Percentiles rank a stretch among this genome's conserved stretches.
These are phyloP conservation scores for Cystobasidium sp. DNA, from an alignment of 1,284 basidiomycete genomes.

Conservation along the genomic window DNA sequence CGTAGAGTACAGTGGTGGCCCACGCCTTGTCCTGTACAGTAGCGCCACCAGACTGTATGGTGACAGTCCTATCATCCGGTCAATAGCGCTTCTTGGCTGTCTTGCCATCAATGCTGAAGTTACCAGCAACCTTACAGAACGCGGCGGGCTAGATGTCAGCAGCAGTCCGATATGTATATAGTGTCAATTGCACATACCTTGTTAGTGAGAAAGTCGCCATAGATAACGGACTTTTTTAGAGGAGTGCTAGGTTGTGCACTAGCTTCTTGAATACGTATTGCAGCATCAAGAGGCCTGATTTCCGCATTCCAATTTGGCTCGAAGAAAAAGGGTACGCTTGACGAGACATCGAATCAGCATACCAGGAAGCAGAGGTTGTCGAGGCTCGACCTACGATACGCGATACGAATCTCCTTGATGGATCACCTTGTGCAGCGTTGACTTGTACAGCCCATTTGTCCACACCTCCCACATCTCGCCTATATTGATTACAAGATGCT, in stretches of 20 bases:
- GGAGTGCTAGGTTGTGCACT: conserved; percentile 40
- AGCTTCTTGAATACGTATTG: conserved; percentile 20
- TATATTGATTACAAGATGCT: conserved; percentile 78
- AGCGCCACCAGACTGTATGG: background rate
- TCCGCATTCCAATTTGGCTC: conserved; percentile 76
- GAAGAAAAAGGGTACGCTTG: conserved; percentile 76
- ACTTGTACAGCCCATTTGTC: conserved; percentile 76
- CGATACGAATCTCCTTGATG: conserved; percentile 73
- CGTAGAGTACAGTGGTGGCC: background rate
- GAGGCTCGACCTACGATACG: conserved; percentile 64
- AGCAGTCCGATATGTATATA: background rate
- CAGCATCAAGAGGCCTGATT: conserved; percentile 57
- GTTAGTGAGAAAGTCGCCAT: conserved; percentile 76
- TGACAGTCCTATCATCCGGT: background rate
- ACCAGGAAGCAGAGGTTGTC: conserved; percentile 45
- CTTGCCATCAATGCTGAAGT: conserved; percentile 1
- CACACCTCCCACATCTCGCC: conserved; percentile 84
- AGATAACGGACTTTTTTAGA: conserved; percentile 64
- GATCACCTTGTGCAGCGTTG: conserved; percentile 77
- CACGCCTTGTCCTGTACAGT: background rate
- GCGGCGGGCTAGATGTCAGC: background rate
- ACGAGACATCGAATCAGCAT: conserved; percentile 55
- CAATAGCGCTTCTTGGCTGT: background rate
- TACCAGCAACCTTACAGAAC: background rate
- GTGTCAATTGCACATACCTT: conserved; percentile 69